Evolutionary conservation across 2,329 filamentous ascomycete genomes (phyloP).

Genomic region (Colletotrichum eremochloae): DNA sequence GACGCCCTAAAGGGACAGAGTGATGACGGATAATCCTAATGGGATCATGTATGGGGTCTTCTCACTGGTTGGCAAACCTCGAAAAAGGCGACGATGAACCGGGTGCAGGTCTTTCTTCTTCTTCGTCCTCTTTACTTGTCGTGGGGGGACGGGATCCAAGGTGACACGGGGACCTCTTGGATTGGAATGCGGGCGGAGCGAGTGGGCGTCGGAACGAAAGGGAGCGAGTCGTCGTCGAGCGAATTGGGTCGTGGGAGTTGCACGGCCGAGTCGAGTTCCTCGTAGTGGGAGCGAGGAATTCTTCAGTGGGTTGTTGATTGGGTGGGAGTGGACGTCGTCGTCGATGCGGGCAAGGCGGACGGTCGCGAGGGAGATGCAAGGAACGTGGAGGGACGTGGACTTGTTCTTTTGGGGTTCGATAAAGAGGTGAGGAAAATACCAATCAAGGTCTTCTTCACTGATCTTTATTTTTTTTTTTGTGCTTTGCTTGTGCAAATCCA

Average conservation of each 20-base stretch:
- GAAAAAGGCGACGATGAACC: not conserved
- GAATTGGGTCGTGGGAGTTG: slow-evolving; percentile 45
- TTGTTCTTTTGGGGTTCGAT: slow-evolving; percentile 11
- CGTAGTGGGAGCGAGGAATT: slow-evolving; percentile 60
- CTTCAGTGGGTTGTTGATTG: slow-evolving; percentile 39
- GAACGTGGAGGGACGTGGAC: slow-evolving; percentile 30
- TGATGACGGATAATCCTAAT: slow-evolving; percentile 37
- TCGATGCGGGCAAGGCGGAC: slow-evolving; percentile 24
- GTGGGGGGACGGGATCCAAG: slow-evolving; percentile 44
- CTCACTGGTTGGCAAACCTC: not conserved
- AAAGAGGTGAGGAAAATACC: slow-evolving; percentile 53
- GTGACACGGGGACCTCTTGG: slow-evolving; percentile 32
- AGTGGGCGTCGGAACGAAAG: slow-evolving; percentile 50
- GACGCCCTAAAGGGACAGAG: slow-evolving; percentile 24
- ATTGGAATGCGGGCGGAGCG: slow-evolving; percentile 41
- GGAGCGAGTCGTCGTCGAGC: slow-evolving; percentile 52
- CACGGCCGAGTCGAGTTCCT: slow-evolving; percentile 56
- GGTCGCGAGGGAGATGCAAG: slow-evolving; percentile 37
- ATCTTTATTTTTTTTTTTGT: not conserved
- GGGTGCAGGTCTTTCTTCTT: not conserved
- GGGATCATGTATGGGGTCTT: slow-evolving; percentile 39
- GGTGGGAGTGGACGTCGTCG: slow-evolving; percentile 17
- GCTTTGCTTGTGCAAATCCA: slow-evolving; percentile 46
- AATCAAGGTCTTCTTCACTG: slow-evolving; percentile 52
- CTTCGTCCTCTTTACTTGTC: slow-evolving; percentile 11